A percentile compares a stretch with the other conserved stretches of the same genome.
Conservation (phyloP, 108 stramenopile species). For the Poteriospumella lacustris region DNA sequence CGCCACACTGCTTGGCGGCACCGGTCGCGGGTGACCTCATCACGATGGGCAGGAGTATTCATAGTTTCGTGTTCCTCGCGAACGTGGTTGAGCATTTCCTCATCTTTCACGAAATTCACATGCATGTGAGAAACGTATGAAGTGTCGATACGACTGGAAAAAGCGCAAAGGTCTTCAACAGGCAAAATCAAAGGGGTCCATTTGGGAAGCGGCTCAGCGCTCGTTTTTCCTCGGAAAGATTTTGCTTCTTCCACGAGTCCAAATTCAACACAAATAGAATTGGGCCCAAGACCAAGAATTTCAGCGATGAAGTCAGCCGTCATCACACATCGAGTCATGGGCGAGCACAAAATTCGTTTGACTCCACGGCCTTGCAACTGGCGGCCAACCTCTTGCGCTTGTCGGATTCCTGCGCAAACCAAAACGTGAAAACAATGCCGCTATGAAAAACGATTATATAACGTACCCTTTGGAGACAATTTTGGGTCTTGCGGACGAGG, state of each 20-base stretch:
- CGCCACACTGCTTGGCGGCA: neutral
- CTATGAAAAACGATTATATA: too few relatives aligned
- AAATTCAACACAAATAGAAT: constrained; percentile 21
- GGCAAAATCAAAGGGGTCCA: constrained; percentile 22
- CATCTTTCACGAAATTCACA: neutral
- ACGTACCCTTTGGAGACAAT: constrained; percentile 16
- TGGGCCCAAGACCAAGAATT: neutral
- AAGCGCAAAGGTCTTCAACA: neutral
- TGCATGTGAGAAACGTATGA: neutral
- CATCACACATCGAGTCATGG: neutral
- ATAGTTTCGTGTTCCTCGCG: neutral
- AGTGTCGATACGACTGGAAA: neutral
- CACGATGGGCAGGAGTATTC: constrained; percentile 4
- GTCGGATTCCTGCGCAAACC: neutral
- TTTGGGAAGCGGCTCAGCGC: constrained; percentile 9
- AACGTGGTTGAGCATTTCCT: constrained; percentile 4
- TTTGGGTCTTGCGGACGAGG: neutral
- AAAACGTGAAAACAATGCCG: too few relatives aligned
- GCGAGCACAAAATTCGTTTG: constrained; percentile 1
- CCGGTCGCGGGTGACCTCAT: constrained; percentile 8
- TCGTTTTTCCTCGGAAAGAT: constrained; percentile 29
- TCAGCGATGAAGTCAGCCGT: constrained; percentile 22
- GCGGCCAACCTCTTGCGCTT: neutral
- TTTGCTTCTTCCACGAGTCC: constrained; percentile 26
- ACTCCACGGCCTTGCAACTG: neutral